Conservation (phyloP, 2,329 filamentous ascomycete species). For the Calonectria ilicicola region DNA sequence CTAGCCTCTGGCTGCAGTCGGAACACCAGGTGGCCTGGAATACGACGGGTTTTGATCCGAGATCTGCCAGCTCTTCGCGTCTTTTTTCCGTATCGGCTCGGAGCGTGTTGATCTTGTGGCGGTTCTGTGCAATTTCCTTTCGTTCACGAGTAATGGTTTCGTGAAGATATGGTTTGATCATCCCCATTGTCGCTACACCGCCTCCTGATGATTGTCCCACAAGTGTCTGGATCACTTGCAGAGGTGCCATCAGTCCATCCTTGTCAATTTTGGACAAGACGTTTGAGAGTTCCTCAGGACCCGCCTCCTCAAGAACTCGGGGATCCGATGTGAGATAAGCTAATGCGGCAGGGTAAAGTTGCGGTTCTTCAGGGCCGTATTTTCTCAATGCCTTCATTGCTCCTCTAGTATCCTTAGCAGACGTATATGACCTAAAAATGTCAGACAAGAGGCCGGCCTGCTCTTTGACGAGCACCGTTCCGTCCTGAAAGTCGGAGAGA, state of each 20-base stretch:
- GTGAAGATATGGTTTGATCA: constrained; percentile 93
- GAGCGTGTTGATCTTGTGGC: constrained; percentile 85
- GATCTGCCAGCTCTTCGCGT: constrained; percentile 80
- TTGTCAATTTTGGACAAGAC: constrained; percentile 89
- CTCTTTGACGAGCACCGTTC: constrained; percentile 92
- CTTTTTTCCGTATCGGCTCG: constrained; percentile 86
- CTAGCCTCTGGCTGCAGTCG: constrained; percentile 81
- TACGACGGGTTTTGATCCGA: constrained; percentile 83
- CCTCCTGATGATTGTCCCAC: constrained; percentile 65
- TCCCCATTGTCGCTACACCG: constrained; percentile 92
- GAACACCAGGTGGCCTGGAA: constrained; percentile 93
- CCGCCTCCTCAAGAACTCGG: constrained; percentile 85
- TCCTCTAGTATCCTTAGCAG: constrained; percentile 89
- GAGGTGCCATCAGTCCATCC: constrained; percentile 91
- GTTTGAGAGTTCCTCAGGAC: constrained; percentile 80
- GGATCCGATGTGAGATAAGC: constrained; percentile 93
- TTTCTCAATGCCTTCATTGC: constrained; percentile 91
- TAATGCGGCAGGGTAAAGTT: constrained; percentile 91
- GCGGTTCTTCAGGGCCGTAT: constrained; percentile 91
- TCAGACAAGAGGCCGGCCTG: constrained; percentile 92
- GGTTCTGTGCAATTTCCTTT: constrained; percentile 84
- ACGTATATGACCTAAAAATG: constrained; percentile 96
- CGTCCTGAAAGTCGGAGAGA: constrained; percentile 88
- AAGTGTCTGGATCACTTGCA: constrained; percentile 96
- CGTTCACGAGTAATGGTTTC: constrained; percentile 91